A percentile compares a stretch with the other conserved stretches of the same genome.
Conservation (phyloP, 1,139 yeast genomes). For the Geotrichum candidum region DNA sequence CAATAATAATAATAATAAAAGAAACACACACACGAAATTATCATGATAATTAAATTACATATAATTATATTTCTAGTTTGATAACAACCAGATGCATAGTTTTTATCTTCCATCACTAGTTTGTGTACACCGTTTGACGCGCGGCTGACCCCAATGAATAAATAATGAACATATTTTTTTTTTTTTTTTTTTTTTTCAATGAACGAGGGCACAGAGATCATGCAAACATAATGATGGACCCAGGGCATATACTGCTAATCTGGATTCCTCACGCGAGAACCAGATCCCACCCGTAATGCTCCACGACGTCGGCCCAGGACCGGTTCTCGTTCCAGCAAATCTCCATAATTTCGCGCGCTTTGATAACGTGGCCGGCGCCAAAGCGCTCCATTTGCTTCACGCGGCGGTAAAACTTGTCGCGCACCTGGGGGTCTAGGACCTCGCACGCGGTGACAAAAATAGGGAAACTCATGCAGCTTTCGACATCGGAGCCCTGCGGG, state of each 20-base stretch:
- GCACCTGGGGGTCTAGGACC: constrained; percentile 35
- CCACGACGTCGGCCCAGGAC: constrained; percentile 31
- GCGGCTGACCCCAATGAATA: too few relatives aligned
- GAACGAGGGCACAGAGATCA: too few relatives aligned
- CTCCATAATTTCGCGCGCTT: constrained; percentile 43
- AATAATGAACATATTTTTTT: too few relatives aligned
- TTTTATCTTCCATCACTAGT: too few relatives aligned
- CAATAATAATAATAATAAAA: neutral
- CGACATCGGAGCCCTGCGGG: constrained; percentile 45
- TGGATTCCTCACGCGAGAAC: constrained; percentile 24
- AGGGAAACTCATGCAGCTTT: constrained; percentile 49
- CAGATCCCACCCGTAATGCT: constrained; percentile 28
- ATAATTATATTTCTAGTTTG: too few relatives aligned
- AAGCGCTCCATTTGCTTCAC: constrained; percentile 39
- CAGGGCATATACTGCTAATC: too few relatives aligned
- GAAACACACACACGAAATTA: too few relatives aligned
- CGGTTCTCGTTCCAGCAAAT: constrained; percentile 42
- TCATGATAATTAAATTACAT: too few relatives aligned
- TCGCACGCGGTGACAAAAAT: constrained; percentile 54
- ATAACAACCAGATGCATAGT: too few relatives aligned
- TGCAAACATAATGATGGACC: too few relatives aligned
- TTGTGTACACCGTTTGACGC: too few relatives aligned
- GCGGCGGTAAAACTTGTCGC: constrained; percentile 38
- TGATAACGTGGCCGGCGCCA: constrained; percentile 45
- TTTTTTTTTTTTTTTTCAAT: neutral